Conservation (phyloP, 441 rosid genomes). For the Brassica balearica region DNA sequence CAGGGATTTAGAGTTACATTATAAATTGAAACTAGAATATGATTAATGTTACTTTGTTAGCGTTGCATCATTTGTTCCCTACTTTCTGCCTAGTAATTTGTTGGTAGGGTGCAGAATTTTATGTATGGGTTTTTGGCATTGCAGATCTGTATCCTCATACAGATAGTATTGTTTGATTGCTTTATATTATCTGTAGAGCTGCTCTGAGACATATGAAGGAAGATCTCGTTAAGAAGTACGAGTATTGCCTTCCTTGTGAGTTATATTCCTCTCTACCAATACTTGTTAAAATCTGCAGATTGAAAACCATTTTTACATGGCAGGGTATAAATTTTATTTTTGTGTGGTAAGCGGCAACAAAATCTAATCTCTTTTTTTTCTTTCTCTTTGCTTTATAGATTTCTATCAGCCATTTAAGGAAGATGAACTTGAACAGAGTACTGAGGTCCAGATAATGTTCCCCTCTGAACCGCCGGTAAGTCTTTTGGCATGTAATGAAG, state of each 20-base stretch:
- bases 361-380: background rate
- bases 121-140: background rate
- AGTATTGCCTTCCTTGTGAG: slow-evolving; percentile 97
- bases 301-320: background rate
- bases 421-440: slow-evolving; percentile 87
- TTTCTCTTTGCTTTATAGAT: slow-evolving; percentile 53
- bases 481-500: slow-evolving; percentile 25
- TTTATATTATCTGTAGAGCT: slow-evolving; percentile 60
- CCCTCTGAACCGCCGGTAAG: slow-evolving; percentile 90
- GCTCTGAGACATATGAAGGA: slow-evolving; percentile 91
- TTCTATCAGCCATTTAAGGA: slow-evolving; percentile 89
- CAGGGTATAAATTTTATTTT: background rate
- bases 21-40: background rate
- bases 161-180: background rate
- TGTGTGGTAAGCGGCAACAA: slow-evolving; percentile 3
- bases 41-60: too few relatives aligned
- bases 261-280: slow-evolving; percentile 36
- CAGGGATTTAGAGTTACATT: slow-evolving; percentile 6
- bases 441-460: slow-evolving; percentile 79
- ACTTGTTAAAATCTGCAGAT: slow-evolving; percentile 30
- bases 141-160: too few relatives aligned
- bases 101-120: background rate
- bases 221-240: slow-evolving; percentile 86
- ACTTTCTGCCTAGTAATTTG: slow-evolving; percentile 12
- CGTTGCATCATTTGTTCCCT: slow-evolving; percentile 10